These are phyloP conservation scores for Acanthamoeba triangularis DNA, from an alignment of 208 protist genomes.

Conservation along the genomic window DNA sequence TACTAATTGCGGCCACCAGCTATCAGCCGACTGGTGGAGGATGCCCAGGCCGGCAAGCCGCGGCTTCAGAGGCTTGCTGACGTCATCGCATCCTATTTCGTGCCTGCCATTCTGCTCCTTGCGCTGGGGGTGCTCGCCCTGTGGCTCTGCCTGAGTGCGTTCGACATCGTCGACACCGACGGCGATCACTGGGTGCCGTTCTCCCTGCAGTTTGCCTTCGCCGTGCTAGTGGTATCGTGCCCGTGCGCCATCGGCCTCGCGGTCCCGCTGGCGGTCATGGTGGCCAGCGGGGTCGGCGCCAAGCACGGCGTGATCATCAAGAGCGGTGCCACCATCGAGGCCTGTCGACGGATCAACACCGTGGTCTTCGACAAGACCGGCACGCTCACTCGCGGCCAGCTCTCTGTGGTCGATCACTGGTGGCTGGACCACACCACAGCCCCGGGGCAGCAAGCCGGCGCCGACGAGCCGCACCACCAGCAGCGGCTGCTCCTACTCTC, in stretches of 20 bases:
- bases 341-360: conserved; percentile 90
- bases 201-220: conserved; percentile 96
- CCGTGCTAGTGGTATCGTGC: conserved; percentile 97
- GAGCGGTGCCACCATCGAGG: conserved; percentile 94
- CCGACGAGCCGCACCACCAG: not conserved
- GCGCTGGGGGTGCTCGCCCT: conserved; percentile 95
- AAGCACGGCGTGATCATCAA: conserved; percentile 93
- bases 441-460: not conserved
- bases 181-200: conserved; percentile 86
- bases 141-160: conserved; percentile 88
- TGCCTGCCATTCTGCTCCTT: conserved; percentile 94
- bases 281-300: conserved; percentile 96
- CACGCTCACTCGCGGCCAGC: conserved; percentile 95
- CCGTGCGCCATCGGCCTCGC: conserved; percentile 97
- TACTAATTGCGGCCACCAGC: conserved; percentile 81
- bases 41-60: conserved; percentile 97
- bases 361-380: conserved; percentile 98
- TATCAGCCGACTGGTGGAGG: conserved; percentile 96
- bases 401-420: conserved; percentile 90
- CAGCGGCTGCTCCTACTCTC: not conserved
- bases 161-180: conserved; percentile 56
- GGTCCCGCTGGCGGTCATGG: conserved; percentile 98
- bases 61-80: conserved; percentile 94
- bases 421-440: no score
- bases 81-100: conserved; percentile 95